A percentile compares a stretch with the other conserved stretches of the same genome.
These are phyloP conservation scores for Quercus phellos DNA, from an alignment of 331 rosid species.

Conservation along the genomic window DNA sequence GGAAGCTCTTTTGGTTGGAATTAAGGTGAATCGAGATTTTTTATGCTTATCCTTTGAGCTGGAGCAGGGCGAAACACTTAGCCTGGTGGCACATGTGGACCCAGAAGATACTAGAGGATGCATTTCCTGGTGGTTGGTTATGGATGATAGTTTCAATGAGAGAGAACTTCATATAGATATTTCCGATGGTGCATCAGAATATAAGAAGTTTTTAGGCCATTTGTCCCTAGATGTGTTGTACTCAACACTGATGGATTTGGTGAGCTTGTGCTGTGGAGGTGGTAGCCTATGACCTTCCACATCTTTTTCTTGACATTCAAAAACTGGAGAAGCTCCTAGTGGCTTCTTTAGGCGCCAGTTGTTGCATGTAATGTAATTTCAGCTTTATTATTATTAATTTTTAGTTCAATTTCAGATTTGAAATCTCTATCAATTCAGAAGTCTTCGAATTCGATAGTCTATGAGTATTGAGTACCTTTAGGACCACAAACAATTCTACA, in stretches of 20 bases:
- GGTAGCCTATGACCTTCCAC: constrained; percentile 29
- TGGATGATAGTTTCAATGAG: constrained; percentile 66
- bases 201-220: constrained; percentile 66
- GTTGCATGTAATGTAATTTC: not conserved
- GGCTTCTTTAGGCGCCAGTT: not conserved
- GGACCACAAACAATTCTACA: no score
- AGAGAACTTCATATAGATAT: constrained; percentile 49
- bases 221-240: constrained; percentile 73
- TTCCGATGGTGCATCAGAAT: constrained; percentile 55
- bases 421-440: not conserved
- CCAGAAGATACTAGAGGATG: constrained; percentile 73
- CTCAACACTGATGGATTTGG: constrained; percentile 76
- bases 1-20: constrained; percentile 80
- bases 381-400: not conserved
- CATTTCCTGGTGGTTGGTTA: constrained; percentile 88
- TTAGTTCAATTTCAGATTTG: not conserved
- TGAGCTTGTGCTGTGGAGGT: constrained; percentile 64
- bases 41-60: constrained; percentile 73
- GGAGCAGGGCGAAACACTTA: constrained; percentile 76
- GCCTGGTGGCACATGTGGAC: constrained; percentile 73
- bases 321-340: not conserved
- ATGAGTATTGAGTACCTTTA: no score
- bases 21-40: constrained; percentile 67
- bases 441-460: no score
- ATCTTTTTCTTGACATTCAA: not conserved